A percentile compares a stretch with the other conserved stretches of the same genome.
These are phyloP conservation scores for Warburgia ugandensis DNA, from an alignment of 164 flowering plant species.

Conservation along the genomic window DNA sequence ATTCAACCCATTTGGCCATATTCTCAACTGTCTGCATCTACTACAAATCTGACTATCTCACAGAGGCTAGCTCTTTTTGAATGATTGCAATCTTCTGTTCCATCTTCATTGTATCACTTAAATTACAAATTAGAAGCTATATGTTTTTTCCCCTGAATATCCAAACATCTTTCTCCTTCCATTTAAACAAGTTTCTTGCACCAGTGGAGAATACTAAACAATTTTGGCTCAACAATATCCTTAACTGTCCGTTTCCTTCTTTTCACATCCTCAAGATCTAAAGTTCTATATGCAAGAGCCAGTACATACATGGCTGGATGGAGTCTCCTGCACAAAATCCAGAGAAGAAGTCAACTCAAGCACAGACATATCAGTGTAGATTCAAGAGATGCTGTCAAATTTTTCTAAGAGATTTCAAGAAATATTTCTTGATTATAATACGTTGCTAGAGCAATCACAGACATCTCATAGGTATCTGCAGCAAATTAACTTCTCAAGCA, in stretches of 20 bases:
- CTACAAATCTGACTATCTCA: too few relatives aligned
- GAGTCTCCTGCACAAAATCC: constrained; percentile 60
- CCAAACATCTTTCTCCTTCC: neutral
- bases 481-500: too few relatives aligned
- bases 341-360: neutral
- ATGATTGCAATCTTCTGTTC: neutral
- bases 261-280: constrained; percentile 74
- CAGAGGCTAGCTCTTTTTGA: too few relatives aligned
- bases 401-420: too few relatives aligned
- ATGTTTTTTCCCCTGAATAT: neutral
- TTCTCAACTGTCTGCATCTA: too few relatives aligned
- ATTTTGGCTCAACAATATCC: constrained; percentile 32
- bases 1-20: too few relatives aligned
- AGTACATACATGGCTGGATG: constrained; percentile 91
- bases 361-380: too few relatives aligned
- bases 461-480: too few relatives aligned
- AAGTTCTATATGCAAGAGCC: constrained; percentile 85
- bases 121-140: too few relatives aligned
- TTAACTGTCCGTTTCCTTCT: constrained; percentile 37
- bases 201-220: constrained; percentile 51
- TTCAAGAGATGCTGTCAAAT: too few relatives aligned
- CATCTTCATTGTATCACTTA: neutral
- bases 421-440: too few relatives aligned
- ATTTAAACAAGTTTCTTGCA: constrained; percentile 46
- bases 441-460: too few relatives aligned